Percentiles rank a stretch among this genome's conserved stretches.
These are phyloP conservation scores for Dysphania ambrosioides DNA, from an alignment of 148 eudicot species.

Conservation along the genomic window DNA sequence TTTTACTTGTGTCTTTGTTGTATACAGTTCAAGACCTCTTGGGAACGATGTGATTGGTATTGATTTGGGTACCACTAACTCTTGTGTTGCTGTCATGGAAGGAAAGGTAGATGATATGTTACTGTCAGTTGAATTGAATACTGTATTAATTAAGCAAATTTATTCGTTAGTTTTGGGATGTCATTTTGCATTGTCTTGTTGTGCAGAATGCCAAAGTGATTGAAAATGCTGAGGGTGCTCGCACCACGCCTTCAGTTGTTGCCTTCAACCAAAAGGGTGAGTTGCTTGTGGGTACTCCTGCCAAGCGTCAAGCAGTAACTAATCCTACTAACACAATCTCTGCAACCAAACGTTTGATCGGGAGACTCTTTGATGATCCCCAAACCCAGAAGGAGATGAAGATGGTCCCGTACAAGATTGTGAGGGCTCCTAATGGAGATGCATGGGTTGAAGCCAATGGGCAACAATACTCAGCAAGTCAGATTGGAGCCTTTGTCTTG, in stretches of 20 bases:
- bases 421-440: conserved; percentile 89
- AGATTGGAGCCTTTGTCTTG: conserved; percentile 80
- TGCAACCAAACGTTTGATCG: conserved; percentile 87
- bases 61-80: conserved; percentile 94
- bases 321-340: conserved; percentile 79
- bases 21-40: conserved; percentile 59
- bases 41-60: conserved; percentile 95
- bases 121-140: background rate
- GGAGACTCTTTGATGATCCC: conserved; percentile 80
- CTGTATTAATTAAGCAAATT: background rate
- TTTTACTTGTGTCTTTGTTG: background rate
- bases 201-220: conserved; percentile 76
- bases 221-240: conserved; percentile 92
- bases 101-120: conserved; percentile 58
- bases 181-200: background rate
- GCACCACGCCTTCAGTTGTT: conserved; percentile 93
- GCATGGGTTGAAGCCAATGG: conserved; percentile 99
- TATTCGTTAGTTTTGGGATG: background rate
- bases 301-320: conserved; percentile 92
- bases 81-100: conserved; percentile 96
- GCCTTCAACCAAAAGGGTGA: conserved; percentile 79
- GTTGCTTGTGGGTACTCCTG: conserved; percentile 87
- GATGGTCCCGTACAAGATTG: conserved; percentile 92
- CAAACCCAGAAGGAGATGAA: conserved; percentile 94
- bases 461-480: conserved; percentile 90